A percentile compares a stretch with the other conserved stretches of the same genome.
These are phyloP conservation scores for Monilinia fructigena DNA, from an alignment of 2,329 filamentous ascomycete species.

Conservation along the genomic window DNA sequence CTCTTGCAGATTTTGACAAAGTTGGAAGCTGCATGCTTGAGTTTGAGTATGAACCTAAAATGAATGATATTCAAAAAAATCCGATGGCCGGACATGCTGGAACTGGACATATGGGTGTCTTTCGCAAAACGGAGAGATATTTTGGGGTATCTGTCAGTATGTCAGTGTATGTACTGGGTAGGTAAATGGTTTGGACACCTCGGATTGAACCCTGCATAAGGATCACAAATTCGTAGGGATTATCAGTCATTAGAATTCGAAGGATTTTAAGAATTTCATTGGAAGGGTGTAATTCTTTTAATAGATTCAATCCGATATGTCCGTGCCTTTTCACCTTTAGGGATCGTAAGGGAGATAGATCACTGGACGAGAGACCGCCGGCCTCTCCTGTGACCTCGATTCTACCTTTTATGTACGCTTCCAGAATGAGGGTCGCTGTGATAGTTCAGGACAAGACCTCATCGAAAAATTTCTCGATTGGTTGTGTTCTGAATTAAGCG, in stretches of 20 bases:
- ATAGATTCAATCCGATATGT: no score
- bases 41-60: neutral
- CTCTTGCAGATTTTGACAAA: constrained; percentile 10
- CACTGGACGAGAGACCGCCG: constrained; percentile 20
- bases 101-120: neutral
- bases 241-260: no score
- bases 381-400: constrained; percentile 6
- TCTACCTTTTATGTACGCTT: neutral
- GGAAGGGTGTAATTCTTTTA: no score
- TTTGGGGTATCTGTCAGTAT: neutral
- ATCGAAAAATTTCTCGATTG: constrained; percentile 13
- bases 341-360: neutral
- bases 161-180: neutral
- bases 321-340: no score
- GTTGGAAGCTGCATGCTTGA: constrained; percentile 9
- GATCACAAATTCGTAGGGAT: no score
- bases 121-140: constrained; percentile 2
- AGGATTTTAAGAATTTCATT: no score
- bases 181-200: no score
- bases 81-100: neutral
- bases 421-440: constrained; percentile 10
- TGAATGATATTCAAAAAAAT: neutral
- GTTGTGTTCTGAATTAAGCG: constrained; percentile 14
- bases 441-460: constrained; percentile 11
- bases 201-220: no score